These are phyloP conservation scores for Abrus precatorius DNA, from an alignment of 306 rosid genomes.

Conservation along the genomic window DNA sequence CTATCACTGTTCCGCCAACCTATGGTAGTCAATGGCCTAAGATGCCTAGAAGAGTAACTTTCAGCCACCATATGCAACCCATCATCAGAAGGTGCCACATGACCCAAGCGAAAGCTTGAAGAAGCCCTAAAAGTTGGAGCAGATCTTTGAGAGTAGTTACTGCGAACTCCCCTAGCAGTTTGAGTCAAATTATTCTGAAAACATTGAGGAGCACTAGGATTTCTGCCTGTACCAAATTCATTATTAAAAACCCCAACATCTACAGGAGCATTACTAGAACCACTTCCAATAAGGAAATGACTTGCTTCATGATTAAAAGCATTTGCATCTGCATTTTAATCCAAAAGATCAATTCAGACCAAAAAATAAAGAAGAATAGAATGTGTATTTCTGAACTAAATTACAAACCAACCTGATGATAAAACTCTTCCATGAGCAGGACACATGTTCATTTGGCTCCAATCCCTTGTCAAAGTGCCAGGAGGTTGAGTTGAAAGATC, in stretches of 20 bases:
- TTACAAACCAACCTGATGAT: conserved; percentile 61
- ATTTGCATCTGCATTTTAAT: conserved; percentile 60
- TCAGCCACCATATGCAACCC: conserved; percentile 71
- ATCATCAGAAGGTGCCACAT: conserved; percentile 65
- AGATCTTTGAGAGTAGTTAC: conserved; percentile 74
- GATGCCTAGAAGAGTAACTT: conserved; percentile 68
- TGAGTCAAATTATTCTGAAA: conserved; percentile 61
- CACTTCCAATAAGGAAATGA: conserved; percentile 67
- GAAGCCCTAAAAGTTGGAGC: conserved; percentile 71
- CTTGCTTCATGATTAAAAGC: conserved; percentile 66
- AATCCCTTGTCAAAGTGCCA: conserved; percentile 62
- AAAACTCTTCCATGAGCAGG: conserved; percentile 65
- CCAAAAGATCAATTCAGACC: conserved; percentile 37
- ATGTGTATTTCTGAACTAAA: neutral
- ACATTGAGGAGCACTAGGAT: conserved; percentile 61
- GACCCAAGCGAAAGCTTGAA: conserved; percentile 72
- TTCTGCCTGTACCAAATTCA: conserved; percentile 63
- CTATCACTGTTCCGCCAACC: conserved; percentile 76
- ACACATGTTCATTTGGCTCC: conserved; percentile 72
- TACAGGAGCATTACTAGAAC: conserved; percentile 60
- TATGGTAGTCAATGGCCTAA: conserved; percentile 57
- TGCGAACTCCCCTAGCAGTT: conserved; percentile 68
- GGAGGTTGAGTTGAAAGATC: conserved; percentile 67
- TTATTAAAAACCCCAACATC: conserved; percentile 72
- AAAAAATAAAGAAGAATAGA: too few relatives aligned